Evolutionary conservation across 768 basidiomycete species (phyloP).

Genomic region (Boletus coccyginus): DNA sequence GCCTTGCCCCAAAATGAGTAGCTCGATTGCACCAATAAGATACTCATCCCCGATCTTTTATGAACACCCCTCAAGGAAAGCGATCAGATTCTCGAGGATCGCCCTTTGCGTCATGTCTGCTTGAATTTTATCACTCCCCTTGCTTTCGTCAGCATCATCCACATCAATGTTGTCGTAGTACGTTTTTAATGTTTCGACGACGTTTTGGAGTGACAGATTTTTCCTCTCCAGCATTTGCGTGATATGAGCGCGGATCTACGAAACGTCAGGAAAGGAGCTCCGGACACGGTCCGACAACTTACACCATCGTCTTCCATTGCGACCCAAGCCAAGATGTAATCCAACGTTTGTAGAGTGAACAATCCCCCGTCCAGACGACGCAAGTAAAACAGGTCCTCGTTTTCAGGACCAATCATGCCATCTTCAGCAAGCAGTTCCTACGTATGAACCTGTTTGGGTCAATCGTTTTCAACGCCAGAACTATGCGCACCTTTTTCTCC

Average conservation of each 20-base stretch:
- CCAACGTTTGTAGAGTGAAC: slow-evolving; percentile 85
- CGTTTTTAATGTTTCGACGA: slow-evolving; percentile 67
- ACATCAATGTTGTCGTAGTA: slow-evolving; percentile 75
- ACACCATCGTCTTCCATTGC: slow-evolving; percentile 99
- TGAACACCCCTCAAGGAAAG: slow-evolving; percentile 46
- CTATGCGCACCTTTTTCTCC: slow-evolving; percentile 58
- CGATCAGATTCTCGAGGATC: slow-evolving; percentile 66
- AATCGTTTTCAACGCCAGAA: not conserved
- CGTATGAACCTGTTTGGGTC: not conserved
- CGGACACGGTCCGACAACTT: slow-evolving; percentile 25
- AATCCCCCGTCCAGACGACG: slow-evolving; percentile 83
- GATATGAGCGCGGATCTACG: slow-evolving; percentile 75
- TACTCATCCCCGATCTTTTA: slow-evolving; percentile 5
- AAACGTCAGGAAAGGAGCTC: slow-evolving; percentile 10
- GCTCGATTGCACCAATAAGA: slow-evolving; percentile 3
- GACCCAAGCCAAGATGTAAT: slow-evolving; percentile 94
- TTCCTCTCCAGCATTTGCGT: slow-evolving; percentile 73
- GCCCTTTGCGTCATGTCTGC: slow-evolving; percentile 56
- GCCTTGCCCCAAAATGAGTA: slow-evolving; percentile 16
- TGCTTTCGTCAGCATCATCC: slow-evolving; percentile 32
- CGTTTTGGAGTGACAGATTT: slow-evolving; percentile 64
- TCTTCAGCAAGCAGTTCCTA: slow-evolving; percentile 57
- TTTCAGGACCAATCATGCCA: slow-evolving; percentile 55
- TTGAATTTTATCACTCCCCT: slow-evolving; percentile 28
- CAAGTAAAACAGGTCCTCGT: slow-evolving; percentile 82